Evolutionary conservation across 257 asterid species (phyloP).

Genomic region (Salvia hispanica): DNA sequence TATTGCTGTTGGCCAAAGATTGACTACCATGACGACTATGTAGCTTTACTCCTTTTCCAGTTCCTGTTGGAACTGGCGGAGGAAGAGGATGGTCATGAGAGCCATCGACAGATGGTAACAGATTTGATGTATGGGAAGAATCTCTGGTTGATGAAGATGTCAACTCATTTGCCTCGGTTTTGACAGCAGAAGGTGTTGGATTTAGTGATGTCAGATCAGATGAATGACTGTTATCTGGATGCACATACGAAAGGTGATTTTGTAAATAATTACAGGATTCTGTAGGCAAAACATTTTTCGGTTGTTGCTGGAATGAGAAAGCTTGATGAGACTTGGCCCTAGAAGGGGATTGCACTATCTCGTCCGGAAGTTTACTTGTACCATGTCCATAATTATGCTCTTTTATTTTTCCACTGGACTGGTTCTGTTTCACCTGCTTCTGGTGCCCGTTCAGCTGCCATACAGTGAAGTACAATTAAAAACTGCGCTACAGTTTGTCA

Average conservation of each 20-base stretch:
- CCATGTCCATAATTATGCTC: slow-evolving; percentile 40
- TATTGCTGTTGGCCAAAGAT: slow-evolving; percentile 27
- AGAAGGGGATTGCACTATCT: slow-evolving; percentile 41
- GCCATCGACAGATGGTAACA: slow-evolving; percentile 41
- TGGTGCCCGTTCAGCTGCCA: slow-evolving; percentile 51
- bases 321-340: slow-evolving; percentile 43
- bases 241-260: slow-evolving; percentile 40
- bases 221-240: slow-evolving; percentile 46
- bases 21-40: slow-evolving; percentile 32
- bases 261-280: slow-evolving; percentile 50
- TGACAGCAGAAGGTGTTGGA: slow-evolving; percentile 46
- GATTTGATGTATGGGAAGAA: slow-evolving; percentile 48
- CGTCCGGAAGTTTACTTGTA: slow-evolving; percentile 41
- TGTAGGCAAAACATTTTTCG: slow-evolving; percentile 33
- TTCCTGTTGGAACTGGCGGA: slow-evolving; percentile 37
- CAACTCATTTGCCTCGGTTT: slow-evolving; percentile 49
- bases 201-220: slow-evolving; percentile 46
- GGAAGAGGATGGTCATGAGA: slow-evolving; percentile 39
- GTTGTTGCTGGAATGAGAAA: slow-evolving; percentile 38
- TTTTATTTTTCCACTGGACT: slow-evolving; percentile 43
- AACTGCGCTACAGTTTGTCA: slow-evolving; percentile 1
- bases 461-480: slow-evolving; percentile 22
- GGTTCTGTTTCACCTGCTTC: slow-evolving; percentile 53
- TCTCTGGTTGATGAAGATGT: slow-evolving; percentile 52
- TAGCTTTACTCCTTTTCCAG: slow-evolving; percentile 38